Evolutionary conservation across 371 early-diverging fungal genomes (phyloP), one percentile per base, ranked within the genome.

Genomic region (Apophysomyces elegans): DNA sequence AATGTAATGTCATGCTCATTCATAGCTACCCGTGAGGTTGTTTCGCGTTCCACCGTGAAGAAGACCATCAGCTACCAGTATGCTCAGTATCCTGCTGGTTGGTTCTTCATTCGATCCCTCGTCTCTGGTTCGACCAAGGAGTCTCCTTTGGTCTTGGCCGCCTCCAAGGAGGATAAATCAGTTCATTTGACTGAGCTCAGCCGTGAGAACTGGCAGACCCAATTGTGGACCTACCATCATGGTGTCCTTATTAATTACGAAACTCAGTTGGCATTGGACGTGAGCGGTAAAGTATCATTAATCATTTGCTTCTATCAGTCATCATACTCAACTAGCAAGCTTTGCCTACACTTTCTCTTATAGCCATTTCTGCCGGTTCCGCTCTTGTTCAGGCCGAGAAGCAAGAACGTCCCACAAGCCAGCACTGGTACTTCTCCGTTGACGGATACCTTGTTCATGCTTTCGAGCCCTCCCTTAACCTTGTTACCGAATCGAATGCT

Each of bases 201-300:
- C 58, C 72, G 66, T 37, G 65, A 75, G 43, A 54, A 75, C 18
- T 81, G 82, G 82, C 76, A 75, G 44, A 13, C 58, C 4, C 86
- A 86, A 62, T 78, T 86, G 14, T 86, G 86, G 86, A 64, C 80
- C 8, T 82, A 75, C 64, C 63, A 74, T 47, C 68, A 77, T 37
- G 86, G 86, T 7, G 76, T 72, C 65, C 62, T 86, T 45, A 76
- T 83, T 39, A 86, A 84, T 66, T 84, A 84, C 65, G 77, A 73
- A 35, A 83, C 79, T 61, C 78, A 81, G 37, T 71, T 82, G 56
- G 79, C 74, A 0, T 66, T 86, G 54, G 71, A 75, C 59, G 73
- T 77, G n/a, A 68, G 59, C 36, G 62, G 81, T 78, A 80, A 64
- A 67, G 32, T 26, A 2, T 3, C 32, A 26, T 26, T 26, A 26